A percentile compares a stretch with the other conserved stretches of the same genome.
Evolutionary conservation across 176 grass and related monocot genomes (phyloP).

Genomic region (Zoysia pacifica): DNA sequence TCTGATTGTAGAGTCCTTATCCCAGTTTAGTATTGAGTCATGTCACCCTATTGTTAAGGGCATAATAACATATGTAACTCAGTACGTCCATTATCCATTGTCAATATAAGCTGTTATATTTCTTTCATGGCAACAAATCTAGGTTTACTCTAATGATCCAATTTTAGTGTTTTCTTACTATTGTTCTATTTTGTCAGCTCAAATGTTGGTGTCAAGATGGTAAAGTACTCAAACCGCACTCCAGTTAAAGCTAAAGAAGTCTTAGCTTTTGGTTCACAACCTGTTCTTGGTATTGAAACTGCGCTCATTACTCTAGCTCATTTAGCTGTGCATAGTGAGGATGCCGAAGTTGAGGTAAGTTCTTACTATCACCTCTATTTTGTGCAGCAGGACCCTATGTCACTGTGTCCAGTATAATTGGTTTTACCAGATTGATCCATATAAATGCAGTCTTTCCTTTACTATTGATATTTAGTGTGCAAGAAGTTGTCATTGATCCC

Average conservation of each 20-base stretch:
- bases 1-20: no score
- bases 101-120: no score
- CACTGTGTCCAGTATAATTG: constrained; percentile 9
- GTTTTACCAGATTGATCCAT: background rate
- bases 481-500: background rate
- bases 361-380: constrained; percentile 29
- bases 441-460: background rate
- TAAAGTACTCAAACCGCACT: constrained; percentile 58
- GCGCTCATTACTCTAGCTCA: constrained; percentile 78
- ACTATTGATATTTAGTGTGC: background rate
- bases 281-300: constrained; percentile 64
- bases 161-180: constrained; percentile 10
- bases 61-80: no score
- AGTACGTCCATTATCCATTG: no score
- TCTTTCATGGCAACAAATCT: no score
- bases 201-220: constrained; percentile 79
- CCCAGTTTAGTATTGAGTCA: no score
- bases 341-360: constrained; percentile 85
- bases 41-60: no score
- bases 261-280: constrained; percentile 58
- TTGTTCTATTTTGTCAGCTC: constrained; percentile 52
- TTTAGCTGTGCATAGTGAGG: constrained; percentile 77
- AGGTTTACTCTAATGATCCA: no score
- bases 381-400: constrained; percentile 7
- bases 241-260: constrained; percentile 70